A percentile compares a stretch with the other conserved stretches of the same genome.
Conservation (phyloP, 2,329 filamentous ascomycete species). For the Fusarium brevicatenulatum region DNA sequence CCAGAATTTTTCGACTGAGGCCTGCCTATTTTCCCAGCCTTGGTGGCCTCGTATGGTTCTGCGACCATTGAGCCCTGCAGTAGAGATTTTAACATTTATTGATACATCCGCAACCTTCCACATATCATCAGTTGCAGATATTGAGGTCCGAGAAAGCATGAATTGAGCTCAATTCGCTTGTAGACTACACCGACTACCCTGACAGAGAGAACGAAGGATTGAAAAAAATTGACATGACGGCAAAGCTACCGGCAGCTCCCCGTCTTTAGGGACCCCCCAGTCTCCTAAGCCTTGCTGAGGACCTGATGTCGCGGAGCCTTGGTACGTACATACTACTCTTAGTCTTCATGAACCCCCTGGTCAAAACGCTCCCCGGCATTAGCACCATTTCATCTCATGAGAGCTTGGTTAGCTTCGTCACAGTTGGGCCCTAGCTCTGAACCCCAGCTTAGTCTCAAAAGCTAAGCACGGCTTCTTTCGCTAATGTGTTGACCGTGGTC, state of each 20-base stretch:
- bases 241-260: conserved; percentile 43
- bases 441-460: conserved; percentile 35
- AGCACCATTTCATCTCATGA: conserved; percentile 36
- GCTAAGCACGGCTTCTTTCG: conserved; percentile 38
- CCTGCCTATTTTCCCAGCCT: conserved; percentile 26
- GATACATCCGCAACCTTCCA: neutral
- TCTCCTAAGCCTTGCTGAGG: conserved; percentile 41
- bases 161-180: neutral
- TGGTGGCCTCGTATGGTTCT: conserved; percentile 34
- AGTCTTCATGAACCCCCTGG: conserved; percentile 34
- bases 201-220: neutral
- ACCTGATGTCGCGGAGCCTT: conserved; percentile 33
- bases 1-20: conserved; percentile 35
- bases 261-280: conserved; percentile 40
- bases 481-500: conserved; percentile 31
- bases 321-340: conserved; percentile 34
- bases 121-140: neutral
- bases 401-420: conserved; percentile 20
- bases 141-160: neutral
- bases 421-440: conserved; percentile 37
- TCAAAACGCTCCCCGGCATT: conserved; percentile 41
- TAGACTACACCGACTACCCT: conserved; percentile 32
- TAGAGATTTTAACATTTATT: neutral
- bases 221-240: conserved; percentile 31
- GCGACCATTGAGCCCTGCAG: neutral